These are phyloP conservation scores for Botrytis paeoniae DNA, from an alignment of 2,329 filamentous ascomycete species.

Conservation along the genomic window DNA sequence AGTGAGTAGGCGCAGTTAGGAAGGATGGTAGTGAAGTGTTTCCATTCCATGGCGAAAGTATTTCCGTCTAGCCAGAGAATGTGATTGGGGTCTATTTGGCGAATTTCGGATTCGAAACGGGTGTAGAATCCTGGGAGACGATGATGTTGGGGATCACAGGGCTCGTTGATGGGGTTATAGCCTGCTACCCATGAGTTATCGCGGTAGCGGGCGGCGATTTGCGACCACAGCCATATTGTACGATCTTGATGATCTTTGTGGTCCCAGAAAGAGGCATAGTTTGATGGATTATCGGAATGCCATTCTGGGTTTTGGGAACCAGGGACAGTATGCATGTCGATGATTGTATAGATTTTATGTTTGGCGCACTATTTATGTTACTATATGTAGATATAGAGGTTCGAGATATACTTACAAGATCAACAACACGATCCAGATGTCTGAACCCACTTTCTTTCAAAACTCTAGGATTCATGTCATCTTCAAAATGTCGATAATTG, in stretches of 20 bases:
- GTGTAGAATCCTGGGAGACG: conserved; percentile 44
- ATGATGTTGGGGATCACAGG: conserved; percentile 38
- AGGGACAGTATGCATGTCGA: conserved; percentile 46
- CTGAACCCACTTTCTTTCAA: conserved; percentile 49
- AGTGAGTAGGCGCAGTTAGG: conserved; percentile 51
- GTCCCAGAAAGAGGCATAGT: conserved; percentile 46
- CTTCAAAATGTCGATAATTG: conserved; percentile 57
- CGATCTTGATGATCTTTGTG: conserved; percentile 48
- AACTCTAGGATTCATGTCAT: conserved; percentile 49
- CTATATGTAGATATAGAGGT: background rate
- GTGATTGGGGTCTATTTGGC: conserved; percentile 46
- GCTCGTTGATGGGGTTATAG: conserved; percentile 38
- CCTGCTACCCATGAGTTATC: conserved; percentile 41
- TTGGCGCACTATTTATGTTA: conserved; percentile 36
- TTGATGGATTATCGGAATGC: conserved; percentile 43
- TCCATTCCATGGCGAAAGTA: conserved; percentile 53
- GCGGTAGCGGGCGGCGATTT: conserved; percentile 44
- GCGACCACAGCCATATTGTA: conserved; percentile 45
- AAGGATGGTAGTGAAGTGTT: conserved; percentile 42
- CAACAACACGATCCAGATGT: conserved; percentile 48
- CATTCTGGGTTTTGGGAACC: conserved; percentile 50
- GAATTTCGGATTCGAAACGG: conserved; percentile 42
- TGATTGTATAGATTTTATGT: conserved; percentile 45
- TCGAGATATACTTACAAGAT: conserved; percentile 36
- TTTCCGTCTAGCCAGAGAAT: conserved; percentile 52